These are phyloP conservation scores for Kondoa subrosea DNA, from an alignment of 768 basidiomycete genomes.

Conservation along the genomic window DNA sequence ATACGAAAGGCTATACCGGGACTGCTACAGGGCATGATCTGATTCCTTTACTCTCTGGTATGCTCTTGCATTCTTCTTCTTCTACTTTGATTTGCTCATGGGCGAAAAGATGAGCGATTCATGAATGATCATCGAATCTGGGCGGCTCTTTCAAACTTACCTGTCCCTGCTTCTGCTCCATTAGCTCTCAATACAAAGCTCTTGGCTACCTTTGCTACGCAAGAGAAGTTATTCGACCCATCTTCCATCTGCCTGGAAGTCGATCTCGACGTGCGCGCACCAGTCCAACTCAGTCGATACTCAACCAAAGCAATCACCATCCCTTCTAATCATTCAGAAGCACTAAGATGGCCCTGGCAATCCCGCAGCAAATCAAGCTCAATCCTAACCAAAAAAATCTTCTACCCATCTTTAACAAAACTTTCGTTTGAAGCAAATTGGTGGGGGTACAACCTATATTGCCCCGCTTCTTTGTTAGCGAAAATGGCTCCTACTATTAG, in stretches of 20 bases:
- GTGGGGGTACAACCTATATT: neutral
- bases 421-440: neutral
- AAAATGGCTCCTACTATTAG: no score
- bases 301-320: no score
- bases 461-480: no score
- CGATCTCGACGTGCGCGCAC: no score
- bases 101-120: neutral
- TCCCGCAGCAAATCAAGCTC: no score
- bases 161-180: neutral
- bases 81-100: neutral
- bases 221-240: no score
- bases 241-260: neutral
- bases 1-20: neutral
- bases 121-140: neutral
- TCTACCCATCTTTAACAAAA: neutral
- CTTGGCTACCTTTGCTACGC: no score
- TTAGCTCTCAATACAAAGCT: neutral
- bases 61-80: neutral
- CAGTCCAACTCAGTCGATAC: no score
- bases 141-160: neutral
- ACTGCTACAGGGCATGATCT: neutral
- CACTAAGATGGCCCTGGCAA: no score
- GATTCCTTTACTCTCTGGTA: neutral
- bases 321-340: no score
- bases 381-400: no score